Conservation (phyloP, 176 grass and related monocot species). For the Musa schizocarpa region DNA sequence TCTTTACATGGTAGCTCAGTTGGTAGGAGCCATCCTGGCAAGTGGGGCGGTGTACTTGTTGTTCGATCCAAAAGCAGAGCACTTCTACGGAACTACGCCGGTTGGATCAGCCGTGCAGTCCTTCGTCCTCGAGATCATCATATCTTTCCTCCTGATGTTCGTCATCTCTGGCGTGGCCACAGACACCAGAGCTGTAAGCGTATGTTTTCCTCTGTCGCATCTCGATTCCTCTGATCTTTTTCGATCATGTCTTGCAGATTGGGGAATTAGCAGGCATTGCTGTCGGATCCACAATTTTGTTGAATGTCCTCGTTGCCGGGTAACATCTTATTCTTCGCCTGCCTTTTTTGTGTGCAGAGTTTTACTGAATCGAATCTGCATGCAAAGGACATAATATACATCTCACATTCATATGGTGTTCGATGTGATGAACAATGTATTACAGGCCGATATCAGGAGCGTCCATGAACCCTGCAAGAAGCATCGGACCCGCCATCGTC, state of each 20-base stretch:
- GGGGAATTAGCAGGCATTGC: slow-evolving; percentile 7
- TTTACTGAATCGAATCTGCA: too few species aligned
- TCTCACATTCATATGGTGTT: background rate
- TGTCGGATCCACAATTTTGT: slow-evolving; percentile 10
- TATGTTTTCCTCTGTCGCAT: background rate
- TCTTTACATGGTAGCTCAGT: slow-evolving; percentile 30
- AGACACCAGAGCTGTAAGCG: slow-evolving; percentile 5
- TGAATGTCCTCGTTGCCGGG: slow-evolving; percentile 29
- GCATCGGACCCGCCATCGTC: slow-evolving; percentile 46
- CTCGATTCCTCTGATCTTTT: background rate
- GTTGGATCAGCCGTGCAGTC: slow-evolving; percentile 22
- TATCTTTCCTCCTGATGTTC: slow-evolving; percentile 49
- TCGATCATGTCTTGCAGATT: background rate
- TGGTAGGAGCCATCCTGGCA: slow-evolving; percentile 30
- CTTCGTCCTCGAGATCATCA: slow-evolving; percentile 40
- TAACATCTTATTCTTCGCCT: background rate
- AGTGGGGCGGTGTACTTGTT: slow-evolving; percentile 28
- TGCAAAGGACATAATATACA: background rate
- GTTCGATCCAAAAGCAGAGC: slow-evolving; percentile 26
- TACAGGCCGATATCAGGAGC: slow-evolving; percentile 46
- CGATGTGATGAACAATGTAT: background rate
- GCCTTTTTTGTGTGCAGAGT: too few species aligned
- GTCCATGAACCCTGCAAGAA: slow-evolving; percentile 62
- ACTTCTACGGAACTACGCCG: slow-evolving; percentile 38
- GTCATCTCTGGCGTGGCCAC: slow-evolving; percentile 37